These are phyloP conservation scores for Oryza glumipatula DNA, from an alignment of 176 grass and related monocot species.

Conservation along the genomic window DNA sequence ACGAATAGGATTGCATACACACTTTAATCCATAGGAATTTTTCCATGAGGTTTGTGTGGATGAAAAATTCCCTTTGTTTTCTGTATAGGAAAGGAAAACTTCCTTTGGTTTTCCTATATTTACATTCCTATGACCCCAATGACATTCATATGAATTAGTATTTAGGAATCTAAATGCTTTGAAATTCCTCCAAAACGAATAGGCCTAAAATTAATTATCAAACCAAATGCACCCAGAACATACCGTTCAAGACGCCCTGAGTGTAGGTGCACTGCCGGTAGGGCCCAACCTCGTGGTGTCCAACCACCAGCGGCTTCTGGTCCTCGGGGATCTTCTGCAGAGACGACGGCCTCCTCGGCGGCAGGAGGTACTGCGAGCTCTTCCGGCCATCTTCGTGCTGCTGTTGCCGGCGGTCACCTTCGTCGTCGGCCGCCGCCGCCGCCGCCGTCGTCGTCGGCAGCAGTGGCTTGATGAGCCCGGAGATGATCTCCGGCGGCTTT, in stretches of 20 bases:
- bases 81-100: no score
- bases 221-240: neutral
- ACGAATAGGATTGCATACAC: no score
- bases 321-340: conserved; percentile 67
- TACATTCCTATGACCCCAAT: no score
- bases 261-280: conserved; percentile 53
- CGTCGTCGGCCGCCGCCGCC: neutral
- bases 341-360: conserved; percentile 57
- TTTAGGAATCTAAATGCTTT: no score
- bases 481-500: conserved; percentile 61
- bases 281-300: conserved; percentile 50
- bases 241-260: conserved; percentile 78
- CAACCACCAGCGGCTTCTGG: conserved; percentile 14
- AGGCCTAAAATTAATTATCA: no score
- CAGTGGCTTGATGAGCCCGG: conserved; percentile 58
- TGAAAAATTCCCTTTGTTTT: no score
- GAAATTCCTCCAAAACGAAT: no score
- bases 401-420: conserved; percentile 9
- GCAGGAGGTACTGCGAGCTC: conserved; percentile 56
- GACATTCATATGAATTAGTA: no score
- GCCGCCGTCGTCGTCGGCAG: conserved; percentile 22
- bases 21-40: no score
- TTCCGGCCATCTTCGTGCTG: conserved; percentile 48
- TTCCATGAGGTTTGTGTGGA: no score
- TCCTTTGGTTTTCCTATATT: no score